Evolutionary conservation across 352 stramenopile genomes (phyloP).

Genomic region (Phytopythium kandeliae): DNA sequence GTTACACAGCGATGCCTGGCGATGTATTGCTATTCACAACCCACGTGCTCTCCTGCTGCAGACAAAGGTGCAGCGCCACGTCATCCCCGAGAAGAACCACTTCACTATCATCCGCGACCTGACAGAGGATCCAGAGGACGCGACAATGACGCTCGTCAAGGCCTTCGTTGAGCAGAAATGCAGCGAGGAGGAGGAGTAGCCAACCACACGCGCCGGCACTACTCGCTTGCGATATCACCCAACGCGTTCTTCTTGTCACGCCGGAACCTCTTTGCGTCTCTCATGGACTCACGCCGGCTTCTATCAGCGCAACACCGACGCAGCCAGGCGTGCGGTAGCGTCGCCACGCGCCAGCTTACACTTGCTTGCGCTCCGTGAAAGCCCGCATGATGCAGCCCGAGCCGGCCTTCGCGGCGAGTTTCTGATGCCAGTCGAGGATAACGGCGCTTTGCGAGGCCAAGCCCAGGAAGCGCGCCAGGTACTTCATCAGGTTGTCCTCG

Average conservation of each 20-base stretch:
- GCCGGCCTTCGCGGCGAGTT: constrained; percentile 79
- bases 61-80: constrained; percentile 30
- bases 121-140: constrained; percentile 20
- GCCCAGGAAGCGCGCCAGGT: constrained; percentile 77
- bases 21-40: no score
- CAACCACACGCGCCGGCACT: not conserved
- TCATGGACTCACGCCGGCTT: not conserved
- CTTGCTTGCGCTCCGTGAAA: constrained; percentile 84
- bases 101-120: constrained; percentile 70
- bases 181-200: constrained; percentile 3
- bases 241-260: not conserved
- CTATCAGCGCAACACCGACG: not conserved
- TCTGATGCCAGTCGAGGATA: constrained; percentile 88
- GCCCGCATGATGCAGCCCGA: constrained; percentile 84
- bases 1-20: no score
- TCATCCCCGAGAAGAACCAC: constrained; percentile 55
- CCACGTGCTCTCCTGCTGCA: constrained; percentile 8
- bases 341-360: constrained; percentile 34
- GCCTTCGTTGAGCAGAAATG: constrained; percentile 29
- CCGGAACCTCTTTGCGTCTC: not conserved
- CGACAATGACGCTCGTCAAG: constrained; percentile 41
- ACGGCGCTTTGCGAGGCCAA: constrained; percentile 69
- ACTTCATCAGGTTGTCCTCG: constrained; percentile 88
- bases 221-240: not conserved
- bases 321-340: not conserved